Evolutionary conservation across 164 flowering plant genomes (phyloP), one percentile per base, ranked within the genome.

Genomic region (Tetracentron sinense): DNA sequence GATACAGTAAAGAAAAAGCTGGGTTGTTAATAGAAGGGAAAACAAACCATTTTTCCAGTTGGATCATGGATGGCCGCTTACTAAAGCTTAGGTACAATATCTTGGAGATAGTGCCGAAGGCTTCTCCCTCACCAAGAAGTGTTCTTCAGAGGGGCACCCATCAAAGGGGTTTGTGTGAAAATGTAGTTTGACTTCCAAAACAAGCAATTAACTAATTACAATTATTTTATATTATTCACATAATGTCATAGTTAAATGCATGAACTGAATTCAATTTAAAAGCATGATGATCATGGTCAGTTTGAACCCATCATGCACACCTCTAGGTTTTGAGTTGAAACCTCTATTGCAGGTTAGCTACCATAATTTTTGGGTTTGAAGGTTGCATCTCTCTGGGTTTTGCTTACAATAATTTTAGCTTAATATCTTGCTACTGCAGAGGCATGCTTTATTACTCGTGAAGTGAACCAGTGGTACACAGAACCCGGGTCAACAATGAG

Each of bases 381-480:
- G n/a, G n/a, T n/a, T 16, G 14, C 44, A 8, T 5, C 38, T 51
- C 2, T 15, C 31, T 3, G 7, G 0, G 16, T 29, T 17, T 30
- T 56, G 23, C 38, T 31, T 31, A 30, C 22, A 4, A 56, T 30
- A 33, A 62, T 61, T 23, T 22, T 12, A 20, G 23, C 30, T 50
- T 17, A 11, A 7, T 6, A 6, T 42, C 4, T 58, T 22, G 11
- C 26, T 16, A 38, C 17, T 73, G 83, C 90, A 92, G 96, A 89
- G 72, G 96, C 98, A 42, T 74, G 62, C 64, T 92, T 92, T 67
- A 75, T 92, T 54, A 83, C 85, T 11, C 89, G 98, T 1, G 66
- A 74, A 67, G 78, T 73, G 33, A 77, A 81, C 62, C 75, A 86
- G 59, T 92, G 97, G 97, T 92, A 92, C 67, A 48, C 67, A 29